Conservation (phyloP, 2,329 filamentous ascomycete genomes). For the Zymoseptoria passerinii region DNA sequence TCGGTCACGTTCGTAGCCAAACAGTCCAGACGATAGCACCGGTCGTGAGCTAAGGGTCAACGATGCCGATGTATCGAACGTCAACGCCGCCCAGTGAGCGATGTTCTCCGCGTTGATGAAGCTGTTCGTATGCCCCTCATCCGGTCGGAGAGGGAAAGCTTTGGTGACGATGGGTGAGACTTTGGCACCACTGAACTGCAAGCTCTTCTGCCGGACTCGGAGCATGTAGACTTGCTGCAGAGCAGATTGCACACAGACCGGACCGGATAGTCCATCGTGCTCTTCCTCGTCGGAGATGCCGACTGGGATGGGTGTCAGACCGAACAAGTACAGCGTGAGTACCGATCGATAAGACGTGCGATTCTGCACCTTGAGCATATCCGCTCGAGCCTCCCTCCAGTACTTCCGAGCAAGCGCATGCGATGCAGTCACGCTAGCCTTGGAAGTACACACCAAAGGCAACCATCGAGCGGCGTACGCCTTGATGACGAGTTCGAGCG, state of each 20-base stretch:
- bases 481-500: slow-evolving; percentile 1
- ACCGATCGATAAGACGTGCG: slow-evolving; percentile 6
- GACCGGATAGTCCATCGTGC: slow-evolving; percentile 4
- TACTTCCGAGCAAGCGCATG: not conserved
- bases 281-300: slow-evolving; percentile 8
- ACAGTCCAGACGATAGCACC: slow-evolving; percentile 6
- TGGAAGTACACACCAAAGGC: not conserved
- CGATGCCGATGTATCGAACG: slow-evolving; percentile 7
- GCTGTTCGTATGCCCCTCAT: slow-evolving; percentile 5
- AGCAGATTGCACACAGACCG: slow-evolving; percentile 7
- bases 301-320: slow-evolving; percentile 6
- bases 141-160: slow-evolving; percentile 2
- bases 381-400: slow-evolving; percentile 7
- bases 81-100: slow-evolving; percentile 9
- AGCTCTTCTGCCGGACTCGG: slow-evolving; percentile 2
- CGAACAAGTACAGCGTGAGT: slow-evolving; percentile 8
- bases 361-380: slow-evolving; percentile 9
- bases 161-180: slow-evolving; percentile 6
- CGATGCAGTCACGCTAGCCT: not conserved
- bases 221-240: slow-evolving; percentile 7
- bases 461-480: slow-evolving; percentile 8
- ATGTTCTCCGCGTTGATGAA: slow-evolving; percentile 9
- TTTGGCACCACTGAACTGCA: slow-evolving; percentile 8
- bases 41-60: slow-evolving; percentile 6
- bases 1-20: slow-evolving; percentile 5